Conservation (phyloP, 1,284 basidiomycete genomes). For the Cerrena zonata region DNA sequence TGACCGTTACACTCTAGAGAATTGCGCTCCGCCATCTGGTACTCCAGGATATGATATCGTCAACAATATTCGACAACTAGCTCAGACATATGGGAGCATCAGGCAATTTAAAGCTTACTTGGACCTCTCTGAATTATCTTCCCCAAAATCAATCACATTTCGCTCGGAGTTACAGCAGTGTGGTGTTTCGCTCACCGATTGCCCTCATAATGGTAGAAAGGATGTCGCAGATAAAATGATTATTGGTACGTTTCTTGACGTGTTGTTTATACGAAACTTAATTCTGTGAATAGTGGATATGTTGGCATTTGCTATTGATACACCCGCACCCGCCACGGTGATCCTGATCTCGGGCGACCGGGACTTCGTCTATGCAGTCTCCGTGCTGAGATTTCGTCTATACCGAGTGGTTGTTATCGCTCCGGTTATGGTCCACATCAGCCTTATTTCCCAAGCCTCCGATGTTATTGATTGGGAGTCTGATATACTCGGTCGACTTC, state of each 20-base stretch:
- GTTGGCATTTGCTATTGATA: slow-evolving; percentile 54
- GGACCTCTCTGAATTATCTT: slow-evolving; percentile 25
- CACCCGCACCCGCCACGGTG: slow-evolving; percentile 44
- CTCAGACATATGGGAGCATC: slow-evolving; percentile 23
- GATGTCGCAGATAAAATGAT: slow-evolving; percentile 41
- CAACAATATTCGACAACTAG: slow-evolving; percentile 22
- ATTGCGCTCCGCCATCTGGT: slow-evolving; percentile 43
- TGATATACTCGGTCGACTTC: neutral
- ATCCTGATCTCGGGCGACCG: slow-evolving; percentile 53
- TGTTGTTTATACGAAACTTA: no score
- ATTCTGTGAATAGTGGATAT: slow-evolving; percentile 61
- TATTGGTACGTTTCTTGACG: slow-evolving; percentile 20
- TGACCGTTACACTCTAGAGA: slow-evolving; percentile 34
- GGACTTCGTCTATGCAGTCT: slow-evolving; percentile 55
- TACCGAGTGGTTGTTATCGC: slow-evolving; percentile 49
- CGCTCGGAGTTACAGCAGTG: slow-evolving; percentile 41
- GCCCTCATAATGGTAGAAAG: slow-evolving; percentile 37
- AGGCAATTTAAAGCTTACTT: slow-evolving; percentile 45
- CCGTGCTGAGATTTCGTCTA: slow-evolving; percentile 42
- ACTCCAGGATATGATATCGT: slow-evolving; percentile 37
- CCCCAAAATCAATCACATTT: slow-evolving; percentile 32
- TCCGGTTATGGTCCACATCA: slow-evolving; percentile 28
- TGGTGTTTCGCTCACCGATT: slow-evolving; percentile 37
- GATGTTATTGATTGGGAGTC: slow-evolving; percentile 45
- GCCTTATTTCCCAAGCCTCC: slow-evolving; percentile 51